Conservation (phyloP, 495 filamentous ascomycete genomes). For the Lentithecium fluviatile region DNA sequence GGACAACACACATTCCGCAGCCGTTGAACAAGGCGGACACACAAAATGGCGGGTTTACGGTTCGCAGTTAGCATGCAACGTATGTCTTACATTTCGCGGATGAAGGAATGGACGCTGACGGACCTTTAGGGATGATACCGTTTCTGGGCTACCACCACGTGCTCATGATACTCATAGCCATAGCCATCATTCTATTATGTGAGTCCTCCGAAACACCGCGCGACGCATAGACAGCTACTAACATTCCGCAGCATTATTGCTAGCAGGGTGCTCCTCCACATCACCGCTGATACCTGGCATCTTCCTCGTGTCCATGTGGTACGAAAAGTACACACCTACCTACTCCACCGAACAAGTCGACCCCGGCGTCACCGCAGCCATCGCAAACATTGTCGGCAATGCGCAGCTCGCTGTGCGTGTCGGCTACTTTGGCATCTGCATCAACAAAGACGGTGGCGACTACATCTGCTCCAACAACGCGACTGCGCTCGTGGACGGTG, state of each 20-base stretch:
- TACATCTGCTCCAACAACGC: constrained; percentile 79
- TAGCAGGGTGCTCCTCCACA: constrained; percentile 76
- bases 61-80: constrained; percentile 48
- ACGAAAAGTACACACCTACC: constrained; percentile 62
- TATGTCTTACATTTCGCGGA: constrained; percentile 12
- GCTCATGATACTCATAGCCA: constrained; percentile 92
- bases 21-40: constrained; percentile 24
- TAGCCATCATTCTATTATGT: constrained; percentile 95
- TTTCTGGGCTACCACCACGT: constrained; percentile 99
- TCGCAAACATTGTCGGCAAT: constrained; percentile 68
- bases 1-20: constrained; percentile 20
- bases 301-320: constrained; percentile 77
- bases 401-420: constrained; percentile 69
- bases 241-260: constrained; percentile 60
- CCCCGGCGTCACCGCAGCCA: constrained; percentile 74
- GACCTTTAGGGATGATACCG: constrained; percentile 71
- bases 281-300: constrained; percentile 74
- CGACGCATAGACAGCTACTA: constrained; percentile 17
- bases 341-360: constrained; percentile 77
- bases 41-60: constrained; percentile 43
- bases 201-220: constrained; percentile 44
- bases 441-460: constrained; percentile 67
- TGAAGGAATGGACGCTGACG: constrained; percentile 32
- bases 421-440: constrained; percentile 74
- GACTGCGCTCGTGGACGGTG: constrained; percentile 66